Base-by-base conservation (phyloP, 176 grass and related monocot species). In the Triticum timopheevii region DNA sequence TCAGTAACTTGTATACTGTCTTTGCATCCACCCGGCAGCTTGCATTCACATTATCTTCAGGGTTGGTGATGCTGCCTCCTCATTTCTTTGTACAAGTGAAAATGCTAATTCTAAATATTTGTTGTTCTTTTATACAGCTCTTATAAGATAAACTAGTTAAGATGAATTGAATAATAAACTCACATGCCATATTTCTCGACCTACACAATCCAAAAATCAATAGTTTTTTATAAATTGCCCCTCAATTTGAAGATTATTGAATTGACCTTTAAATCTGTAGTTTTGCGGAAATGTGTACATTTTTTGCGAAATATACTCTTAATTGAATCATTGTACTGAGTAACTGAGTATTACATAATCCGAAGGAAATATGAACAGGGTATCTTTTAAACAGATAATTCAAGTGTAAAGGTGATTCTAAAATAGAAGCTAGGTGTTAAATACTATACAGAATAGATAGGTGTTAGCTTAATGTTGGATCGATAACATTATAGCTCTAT, bases 331-430 rank as follows among this genome's bases (percentile, higher is more conserved):
- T 68, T 69, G 38, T 82, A 25, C n/a, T 71, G 22, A 66, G 69
- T 54, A 76, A 20, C 17, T 64, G 22, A 58, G 36, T 65, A 49
- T 61, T 39, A 80, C 16, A 24, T 27, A 50, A 88, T 66, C 54
- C 20, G 1, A 73, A 66, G 6, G 67, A 59, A 87, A 74, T 50
- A 13, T 50, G 13, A 45, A 58, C 6, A 1, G 56, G 17, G 23
- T 83, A 13, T 45, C 2, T 22, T 63, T 78, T 83, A 59, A 74
- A 71, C 30, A 90, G 72, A 65, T 69, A 81, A 30, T 69, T 49
- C 23, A 83, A 88, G 23, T 13, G 3, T 61, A 61, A 45, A 89
- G 19, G 58, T 25, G 33, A 16, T 22, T 33, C 35, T 25, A 28
- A 13, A 49, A 71, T 47, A 84, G 78, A 80, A 16, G 40, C 7